Conservation (phyloP, 257 asterid species). For the Buddleja alternifolia region DNA sequence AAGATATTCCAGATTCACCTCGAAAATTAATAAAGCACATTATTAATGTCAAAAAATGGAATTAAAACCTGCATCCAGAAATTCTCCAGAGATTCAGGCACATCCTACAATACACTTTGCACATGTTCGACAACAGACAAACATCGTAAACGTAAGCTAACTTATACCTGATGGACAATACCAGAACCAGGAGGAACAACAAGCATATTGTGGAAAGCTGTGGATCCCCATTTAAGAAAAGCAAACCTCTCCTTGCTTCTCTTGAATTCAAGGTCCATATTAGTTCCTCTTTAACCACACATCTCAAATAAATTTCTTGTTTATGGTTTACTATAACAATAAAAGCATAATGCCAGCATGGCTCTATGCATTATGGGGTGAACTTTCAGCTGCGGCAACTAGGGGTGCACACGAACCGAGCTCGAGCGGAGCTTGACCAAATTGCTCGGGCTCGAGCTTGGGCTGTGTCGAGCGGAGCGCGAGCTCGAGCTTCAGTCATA, state of each 20-base stretch:
- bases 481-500: no score
- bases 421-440: no score
- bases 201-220: conserved; percentile 86
- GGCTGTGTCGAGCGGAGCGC: no score
- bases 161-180: conserved; percentile 86
- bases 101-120: conserved; percentile 15
- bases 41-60: neutral
- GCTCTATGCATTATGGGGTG: no score
- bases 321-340: neutral
- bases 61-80: neutral
- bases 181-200: conserved; percentile 99
- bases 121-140: neutral
- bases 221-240: conserved; percentile 93
- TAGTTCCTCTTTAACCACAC: neutral
- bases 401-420: no score
- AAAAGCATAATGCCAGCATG: neutral
- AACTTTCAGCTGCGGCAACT: no score
- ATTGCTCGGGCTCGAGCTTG: no score
- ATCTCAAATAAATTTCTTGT: neutral
- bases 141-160: neutral
- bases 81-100: conserved; percentile 6
- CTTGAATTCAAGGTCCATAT: conserved; percentile 63
- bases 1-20: conserved; percentile 96
- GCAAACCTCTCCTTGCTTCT: conserved; percentile 93
- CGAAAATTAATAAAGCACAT: conserved; percentile 15